Evolutionary conservation across 805 yeast genomes (phyloP).

Genomic region (Zygotorulaspora florentina): DNA sequence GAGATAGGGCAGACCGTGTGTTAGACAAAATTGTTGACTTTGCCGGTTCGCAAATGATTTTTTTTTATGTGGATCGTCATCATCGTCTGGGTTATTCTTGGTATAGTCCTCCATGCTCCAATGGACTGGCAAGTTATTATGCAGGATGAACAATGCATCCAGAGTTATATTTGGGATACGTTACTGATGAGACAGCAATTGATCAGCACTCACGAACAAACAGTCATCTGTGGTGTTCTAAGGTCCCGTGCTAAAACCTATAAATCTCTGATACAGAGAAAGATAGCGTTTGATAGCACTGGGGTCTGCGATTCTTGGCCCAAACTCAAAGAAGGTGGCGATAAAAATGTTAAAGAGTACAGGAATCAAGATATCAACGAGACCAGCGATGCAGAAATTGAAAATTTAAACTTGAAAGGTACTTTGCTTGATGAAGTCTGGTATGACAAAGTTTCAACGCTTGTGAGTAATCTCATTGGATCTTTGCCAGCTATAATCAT

Average conservation of each 20-base stretch:
- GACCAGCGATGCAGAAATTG: not conserved
- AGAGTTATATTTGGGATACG: slow-evolving; percentile 40
- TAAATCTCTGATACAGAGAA: slow-evolving; percentile 10
- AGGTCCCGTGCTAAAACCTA: slow-evolving; percentile 31
- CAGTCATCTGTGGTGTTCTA: slow-evolving; percentile 26
- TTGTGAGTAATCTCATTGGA: slow-evolving; percentile 30
- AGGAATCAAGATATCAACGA: not conserved
- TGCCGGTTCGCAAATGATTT: slow-evolving; percentile 31
- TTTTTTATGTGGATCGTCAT: slow-evolving; percentile 26
- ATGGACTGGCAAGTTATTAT: slow-evolving; percentile 40
- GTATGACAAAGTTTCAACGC: slow-evolving; percentile 35
- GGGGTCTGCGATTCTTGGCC: too few species aligned
- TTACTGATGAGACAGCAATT: slow-evolving; percentile 41
- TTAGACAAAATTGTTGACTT: slow-evolving; percentile 26
- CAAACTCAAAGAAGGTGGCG: too few species aligned
- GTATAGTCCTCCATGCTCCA: slow-evolving; percentile 31
- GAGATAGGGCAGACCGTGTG: slow-evolving; percentile 20
- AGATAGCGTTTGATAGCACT: not conserved
- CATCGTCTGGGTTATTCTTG: slow-evolving; percentile 31
- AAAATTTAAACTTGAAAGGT: slow-evolving; percentile 9
- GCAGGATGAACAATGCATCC: slow-evolving; percentile 42
- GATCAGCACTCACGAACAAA: slow-evolving; percentile 27
- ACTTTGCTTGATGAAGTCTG: slow-evolving; percentile 28
- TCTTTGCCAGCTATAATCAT: slow-evolving; percentile 32
- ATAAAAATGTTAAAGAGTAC: too few species aligned